Evolutionary conservation across 768 basidiomycete genomes (phyloP).

Genomic region (Xerocomellus dryophilus): DNA sequence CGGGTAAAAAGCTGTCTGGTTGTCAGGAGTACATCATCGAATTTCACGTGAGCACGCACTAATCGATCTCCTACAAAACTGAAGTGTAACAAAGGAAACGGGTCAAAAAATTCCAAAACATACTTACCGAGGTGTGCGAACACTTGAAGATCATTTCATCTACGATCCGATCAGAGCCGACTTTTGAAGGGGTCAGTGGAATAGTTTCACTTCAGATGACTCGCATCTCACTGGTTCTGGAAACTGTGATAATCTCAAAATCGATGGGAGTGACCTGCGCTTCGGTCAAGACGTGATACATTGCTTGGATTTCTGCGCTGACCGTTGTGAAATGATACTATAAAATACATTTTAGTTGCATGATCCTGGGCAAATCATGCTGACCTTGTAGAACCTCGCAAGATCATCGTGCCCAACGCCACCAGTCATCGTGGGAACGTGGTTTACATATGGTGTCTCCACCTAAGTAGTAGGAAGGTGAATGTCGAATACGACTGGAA

Average conservation of each 20-base stretch:
- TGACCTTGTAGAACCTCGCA: conserved; percentile 45
- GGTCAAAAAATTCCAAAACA: neutral
- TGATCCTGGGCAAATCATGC: neutral
- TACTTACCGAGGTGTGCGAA: conserved; percentile 36
- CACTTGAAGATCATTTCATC: conserved; percentile 49
- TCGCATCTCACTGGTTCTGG: conserved; percentile 36
- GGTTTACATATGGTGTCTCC: conserved; percentile 40
- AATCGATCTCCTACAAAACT: conserved; percentile 39
- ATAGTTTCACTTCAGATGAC: neutral
- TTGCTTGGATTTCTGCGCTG: neutral
- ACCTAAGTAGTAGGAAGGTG: conserved; percentile 32
- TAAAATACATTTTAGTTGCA: neutral
- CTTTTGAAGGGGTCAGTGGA: conserved; percentile 11
- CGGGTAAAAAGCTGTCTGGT: conserved; percentile 29
- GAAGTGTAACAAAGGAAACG: neutral
- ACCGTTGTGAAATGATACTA: conserved; percentile 41
- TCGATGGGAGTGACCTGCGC: conserved; percentile 40
- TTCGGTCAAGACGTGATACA: conserved; percentile 1
- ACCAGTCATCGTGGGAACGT: conserved; percentile 46
- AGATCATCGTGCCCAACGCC: conserved; percentile 42
- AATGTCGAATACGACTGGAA: neutral
- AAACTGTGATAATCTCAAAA: conserved; percentile 40
- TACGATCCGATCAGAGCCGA: conserved; percentile 43
- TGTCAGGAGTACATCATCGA: conserved; percentile 4
- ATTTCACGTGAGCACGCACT: conserved; percentile 24